phyloP scores from a whole-genome alignment of 129 eudicot genomes.

The Flaveria brownii region DNA sequence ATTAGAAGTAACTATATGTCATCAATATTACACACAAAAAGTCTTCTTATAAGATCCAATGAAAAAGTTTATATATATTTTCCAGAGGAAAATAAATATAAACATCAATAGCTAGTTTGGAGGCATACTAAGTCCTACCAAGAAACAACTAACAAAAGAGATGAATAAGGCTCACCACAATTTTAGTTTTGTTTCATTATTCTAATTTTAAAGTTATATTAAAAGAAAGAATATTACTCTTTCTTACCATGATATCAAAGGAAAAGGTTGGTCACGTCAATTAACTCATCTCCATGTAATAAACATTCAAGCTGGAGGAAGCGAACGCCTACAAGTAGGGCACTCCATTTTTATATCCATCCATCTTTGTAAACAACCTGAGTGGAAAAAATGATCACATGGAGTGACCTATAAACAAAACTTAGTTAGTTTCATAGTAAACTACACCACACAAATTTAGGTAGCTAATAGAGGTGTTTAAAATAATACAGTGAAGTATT shows the following conservation, averaged over 20 bases:
- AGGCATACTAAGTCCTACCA: not conserved
- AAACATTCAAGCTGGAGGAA: conserved; percentile 75
- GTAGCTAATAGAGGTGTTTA: not conserved
- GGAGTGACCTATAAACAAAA: conserved; percentile 71
- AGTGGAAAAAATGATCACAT: conserved; percentile 97
- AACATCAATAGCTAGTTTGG: not conserved
- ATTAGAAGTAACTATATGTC: too few relatives aligned
- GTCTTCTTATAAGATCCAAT: too few relatives aligned
- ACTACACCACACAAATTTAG: too few relatives aligned
- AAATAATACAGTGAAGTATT: not conserved
- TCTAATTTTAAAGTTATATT: not conserved
- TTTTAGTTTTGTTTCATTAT: not conserved
- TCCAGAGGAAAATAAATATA: not conserved
- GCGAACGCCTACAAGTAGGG: conserved; percentile 95
- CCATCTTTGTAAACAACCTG: conserved; percentile 97
- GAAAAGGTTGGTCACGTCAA: conserved; percentile 30
- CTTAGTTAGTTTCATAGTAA: conserved; percentile 2
- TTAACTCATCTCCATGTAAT: conserved; percentile 15
- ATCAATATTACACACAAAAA: too few relatives aligned
- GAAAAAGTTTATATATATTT: too few relatives aligned
- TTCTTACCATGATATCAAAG: conserved; percentile 26
- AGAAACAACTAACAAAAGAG: not conserved
- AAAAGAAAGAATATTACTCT: not conserved
- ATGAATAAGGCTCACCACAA: not conserved
- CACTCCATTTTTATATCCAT: conserved; percentile 99